Conservation (phyloP, 2,329 filamentous ascomycete species). For the Diaporthe citrichinensis region DNA sequence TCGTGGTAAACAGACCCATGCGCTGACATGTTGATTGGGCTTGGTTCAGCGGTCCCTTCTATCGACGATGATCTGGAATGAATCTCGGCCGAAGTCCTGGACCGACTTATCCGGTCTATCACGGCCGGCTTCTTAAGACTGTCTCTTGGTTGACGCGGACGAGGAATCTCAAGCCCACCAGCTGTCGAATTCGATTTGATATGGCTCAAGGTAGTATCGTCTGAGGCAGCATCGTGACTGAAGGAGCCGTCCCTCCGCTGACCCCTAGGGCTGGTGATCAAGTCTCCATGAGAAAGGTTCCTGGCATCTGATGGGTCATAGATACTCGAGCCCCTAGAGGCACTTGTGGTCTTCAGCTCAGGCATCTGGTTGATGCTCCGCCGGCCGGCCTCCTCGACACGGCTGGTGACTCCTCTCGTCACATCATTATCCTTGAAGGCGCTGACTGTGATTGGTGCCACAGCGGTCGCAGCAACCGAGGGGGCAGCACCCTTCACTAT, state of each 20-base stretch:
- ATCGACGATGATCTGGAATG: slow-evolving; percentile 72
- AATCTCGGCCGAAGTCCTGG: slow-evolving; percentile 57
- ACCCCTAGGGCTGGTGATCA: slow-evolving; percentile 47
- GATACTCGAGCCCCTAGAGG: slow-evolving; percentile 54
- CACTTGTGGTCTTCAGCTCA: slow-evolving; percentile 47
- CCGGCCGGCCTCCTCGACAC: slow-evolving; percentile 59
- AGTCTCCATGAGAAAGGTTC: slow-evolving; percentile 49
- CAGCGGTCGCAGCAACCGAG: slow-evolving; percentile 59
- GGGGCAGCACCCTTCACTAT: slow-evolving; percentile 59
- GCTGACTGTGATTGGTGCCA: slow-evolving; percentile 65
- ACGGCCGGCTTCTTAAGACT: slow-evolving; percentile 62
- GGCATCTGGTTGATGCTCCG: slow-evolving; percentile 51
- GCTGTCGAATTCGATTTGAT: slow-evolving; percentile 53
- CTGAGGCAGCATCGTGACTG: slow-evolving; percentile 61
- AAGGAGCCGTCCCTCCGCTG: slow-evolving; percentile 59
- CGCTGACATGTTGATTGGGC: slow-evolving; percentile 69
- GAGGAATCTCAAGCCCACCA: slow-evolving; percentile 43
- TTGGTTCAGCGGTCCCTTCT: slow-evolving; percentile 70
- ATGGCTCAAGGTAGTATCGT: slow-evolving; percentile 62
- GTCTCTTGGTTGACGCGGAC: slow-evolving; percentile 50
- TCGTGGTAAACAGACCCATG: slow-evolving; percentile 71
- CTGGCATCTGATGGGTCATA: slow-evolving; percentile 54
- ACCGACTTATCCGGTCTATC: slow-evolving; percentile 68
- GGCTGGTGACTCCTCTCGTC: slow-evolving; percentile 56
- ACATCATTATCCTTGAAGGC: slow-evolving; percentile 64